These are phyloP conservation scores for Talaromyces piceae DNA, from an alignment of 2,329 filamentous ascomycete species.

Conservation along the genomic window DNA sequence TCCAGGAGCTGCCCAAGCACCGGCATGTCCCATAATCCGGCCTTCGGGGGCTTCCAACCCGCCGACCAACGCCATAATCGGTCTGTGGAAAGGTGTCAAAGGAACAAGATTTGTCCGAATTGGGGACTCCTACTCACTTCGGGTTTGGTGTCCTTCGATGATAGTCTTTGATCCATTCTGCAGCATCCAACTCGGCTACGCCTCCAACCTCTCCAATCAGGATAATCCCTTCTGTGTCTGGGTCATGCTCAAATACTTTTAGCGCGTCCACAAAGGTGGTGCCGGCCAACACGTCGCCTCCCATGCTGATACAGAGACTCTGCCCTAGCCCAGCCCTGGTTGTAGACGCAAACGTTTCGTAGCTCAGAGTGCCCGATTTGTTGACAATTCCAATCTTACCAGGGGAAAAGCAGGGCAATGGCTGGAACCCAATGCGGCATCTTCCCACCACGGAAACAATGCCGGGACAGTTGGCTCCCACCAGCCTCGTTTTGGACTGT, in stretches of 20 bases:
- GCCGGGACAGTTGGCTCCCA: slow-evolving; percentile 74
- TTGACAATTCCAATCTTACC: slow-evolving; percentile 68
- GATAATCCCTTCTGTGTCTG: slow-evolving; percentile 63
- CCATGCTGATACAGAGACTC: slow-evolving; percentile 69
- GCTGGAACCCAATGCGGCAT: slow-evolving; percentile 70
- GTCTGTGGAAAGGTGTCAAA: slow-evolving; percentile 35
- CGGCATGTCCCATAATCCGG: slow-evolving; percentile 71
- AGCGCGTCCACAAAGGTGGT: slow-evolving; percentile 68
- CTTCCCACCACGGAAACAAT: slow-evolving; percentile 67
- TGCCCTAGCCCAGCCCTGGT: slow-evolving; percentile 69
- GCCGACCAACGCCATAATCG: slow-evolving; percentile 64
- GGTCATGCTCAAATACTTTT: slow-evolving; percentile 57
- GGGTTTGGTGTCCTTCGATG: slow-evolving; percentile 48
- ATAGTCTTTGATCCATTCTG: slow-evolving; percentile 66
- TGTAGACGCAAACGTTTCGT: slow-evolving; percentile 69
- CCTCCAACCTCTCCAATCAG: slow-evolving; percentile 68
- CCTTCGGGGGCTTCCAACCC: slow-evolving; percentile 58
- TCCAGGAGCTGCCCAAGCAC: slow-evolving; percentile 61
- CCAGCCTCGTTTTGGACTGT: slow-evolving; percentile 63
- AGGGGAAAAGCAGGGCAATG: slow-evolving; percentile 61
- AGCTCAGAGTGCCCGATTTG: slow-evolving; percentile 74
- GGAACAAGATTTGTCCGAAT: background rate
- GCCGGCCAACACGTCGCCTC: slow-evolving; percentile 66
- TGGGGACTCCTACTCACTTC: slow-evolving; percentile 46
- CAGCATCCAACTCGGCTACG: slow-evolving; percentile 61